A percentile compares a stretch with the other conserved stretches of the same genome.
Conservation (phyloP, 768 basidiomycete genomes). For the Leccinum sublutescens region DNA sequence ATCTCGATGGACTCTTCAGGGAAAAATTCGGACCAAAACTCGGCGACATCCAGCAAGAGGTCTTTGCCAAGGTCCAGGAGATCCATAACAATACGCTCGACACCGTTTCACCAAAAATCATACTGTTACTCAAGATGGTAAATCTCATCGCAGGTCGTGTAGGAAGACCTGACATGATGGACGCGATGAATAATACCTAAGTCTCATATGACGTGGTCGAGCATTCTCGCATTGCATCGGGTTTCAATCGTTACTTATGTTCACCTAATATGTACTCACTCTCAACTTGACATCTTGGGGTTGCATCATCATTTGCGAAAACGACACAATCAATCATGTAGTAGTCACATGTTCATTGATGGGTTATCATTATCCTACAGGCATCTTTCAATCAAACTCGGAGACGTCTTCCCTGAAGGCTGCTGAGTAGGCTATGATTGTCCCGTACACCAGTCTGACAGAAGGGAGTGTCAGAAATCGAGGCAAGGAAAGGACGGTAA, state of each 20-base stretch:
- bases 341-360: constrained; percentile 17
- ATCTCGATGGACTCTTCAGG: constrained; percentile 26
- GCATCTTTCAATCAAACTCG: constrained; percentile 60
- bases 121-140: constrained; percentile 30
- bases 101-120: constrained; percentile 28
- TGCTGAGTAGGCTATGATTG: constrained; percentile 84
- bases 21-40: constrained; percentile 23
- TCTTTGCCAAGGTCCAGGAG: constrained; percentile 24
- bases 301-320: constrained; percentile 4
- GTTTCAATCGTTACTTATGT: background rate
- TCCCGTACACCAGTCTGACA: constrained; percentile 78
- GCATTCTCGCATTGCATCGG: background rate
- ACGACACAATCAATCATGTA: constrained; percentile 9
- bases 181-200: constrained; percentile 7
- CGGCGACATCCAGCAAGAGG: constrained; percentile 22
- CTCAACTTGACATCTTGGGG: background rate
- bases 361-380: background rate
- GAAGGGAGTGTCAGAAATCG: background rate
- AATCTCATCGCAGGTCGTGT: constrained; percentile 29
- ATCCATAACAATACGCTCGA: constrained; percentile 21
- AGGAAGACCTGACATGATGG: constrained; percentile 18
- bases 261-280: background rate
- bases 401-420: constrained; percentile 79
- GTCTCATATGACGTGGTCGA: background rate
- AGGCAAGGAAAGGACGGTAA: constrained; percentile 3